phyloP scores from a whole-genome alignment of 2,329 filamentous ascomycete genomes.

The Knoxdaviesia proteae region DNA sequence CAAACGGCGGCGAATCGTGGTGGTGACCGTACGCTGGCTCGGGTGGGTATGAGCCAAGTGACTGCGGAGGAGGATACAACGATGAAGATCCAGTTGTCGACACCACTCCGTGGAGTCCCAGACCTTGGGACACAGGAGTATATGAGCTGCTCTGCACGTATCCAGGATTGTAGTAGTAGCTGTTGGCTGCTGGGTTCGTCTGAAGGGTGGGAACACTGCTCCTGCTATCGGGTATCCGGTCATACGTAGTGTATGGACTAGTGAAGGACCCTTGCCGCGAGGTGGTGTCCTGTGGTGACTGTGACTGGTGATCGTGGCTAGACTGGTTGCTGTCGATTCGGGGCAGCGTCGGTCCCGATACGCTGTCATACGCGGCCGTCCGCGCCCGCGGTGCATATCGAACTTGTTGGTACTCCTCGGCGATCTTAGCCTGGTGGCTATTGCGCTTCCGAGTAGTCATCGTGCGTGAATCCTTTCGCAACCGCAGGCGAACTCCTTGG shows the following conservation, averaged over 20 bases:
- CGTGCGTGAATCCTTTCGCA: slow-evolving; percentile 62
- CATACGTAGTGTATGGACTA: slow-evolving; percentile 2
- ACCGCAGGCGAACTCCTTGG: slow-evolving; percentile 62
- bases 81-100: slow-evolving; percentile 1
- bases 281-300: slow-evolving; percentile 4
- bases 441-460: slow-evolving; percentile 26
- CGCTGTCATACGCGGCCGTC: slow-evolving; percentile 4
- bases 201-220: background rate
- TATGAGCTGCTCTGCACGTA: slow-evolving; percentile 3
- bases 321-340: slow-evolving; percentile 2
- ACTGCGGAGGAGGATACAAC: slow-evolving; percentile 3
- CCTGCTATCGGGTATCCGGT: slow-evolving; percentile 2
- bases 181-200: slow-evolving; percentile 1
- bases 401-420: slow-evolving; percentile 4
- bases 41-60: background rate
- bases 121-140: slow-evolving; percentile 2
- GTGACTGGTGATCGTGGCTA: slow-evolving; percentile 3
- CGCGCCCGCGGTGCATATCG: slow-evolving; percentile 3
- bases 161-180: slow-evolving; percentile 3
- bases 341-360: slow-evolving; percentile 1
- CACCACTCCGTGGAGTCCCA: slow-evolving; percentile 2
- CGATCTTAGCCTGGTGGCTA: slow-evolving; percentile 8
- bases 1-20: slow-evolving; percentile 3
- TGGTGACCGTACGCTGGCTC: slow-evolving; percentile 2
- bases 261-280: slow-evolving; percentile 3